Evolutionary conservation across 192 early-diverging fungal genomes (phyloP).

Genomic region (Entomortierella chlamydospora): DNA sequence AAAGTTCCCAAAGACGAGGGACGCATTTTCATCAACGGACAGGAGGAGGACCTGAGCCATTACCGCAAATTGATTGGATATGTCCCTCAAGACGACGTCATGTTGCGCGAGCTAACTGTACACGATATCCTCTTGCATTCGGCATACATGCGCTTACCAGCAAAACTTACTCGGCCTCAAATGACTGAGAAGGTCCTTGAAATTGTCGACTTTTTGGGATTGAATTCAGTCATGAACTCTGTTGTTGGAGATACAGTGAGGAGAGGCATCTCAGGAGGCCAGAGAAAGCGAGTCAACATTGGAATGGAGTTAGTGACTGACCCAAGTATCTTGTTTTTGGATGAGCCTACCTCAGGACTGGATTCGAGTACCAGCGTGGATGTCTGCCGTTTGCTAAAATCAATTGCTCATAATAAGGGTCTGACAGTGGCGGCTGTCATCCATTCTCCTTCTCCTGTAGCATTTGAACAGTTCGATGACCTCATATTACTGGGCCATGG

Average conservation of each 20-base stretch:
- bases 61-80: slow-evolving; percentile 78
- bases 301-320: slow-evolving; percentile 75
- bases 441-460: slow-evolving; percentile 72
- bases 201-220: slow-evolving; percentile 67
- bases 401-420: slow-evolving; percentile 68
- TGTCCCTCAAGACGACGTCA: slow-evolving; percentile 79
- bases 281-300: slow-evolving; percentile 82
- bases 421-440: slow-evolving; percentile 80
- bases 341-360: slow-evolving; percentile 80
- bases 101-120: slow-evolving; percentile 74
- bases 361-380: slow-evolving; percentile 75
- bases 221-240: slow-evolving; percentile 63
- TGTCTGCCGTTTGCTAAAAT: slow-evolving; percentile 69
- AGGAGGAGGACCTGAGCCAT: slow-evolving; percentile 64
- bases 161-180: slow-evolving; percentile 19
- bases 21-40: slow-evolving; percentile 67
- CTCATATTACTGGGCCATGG: slow-evolving; percentile 78
- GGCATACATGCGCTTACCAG: slow-evolving; percentile 73
- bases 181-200: slow-evolving; percentile 70
- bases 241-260: slow-evolving; percentile 70
- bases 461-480: slow-evolving; percentile 79
- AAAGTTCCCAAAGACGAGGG: slow-evolving; percentile 67
- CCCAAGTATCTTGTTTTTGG: slow-evolving; percentile 72
- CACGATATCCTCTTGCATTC: slow-evolving; percentile 74
- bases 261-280: slow-evolving; percentile 79